Base-by-base conservation (phyloP, 2,329 filamentous ascomycete species). In the Teratosphaeria destructans region DNA sequence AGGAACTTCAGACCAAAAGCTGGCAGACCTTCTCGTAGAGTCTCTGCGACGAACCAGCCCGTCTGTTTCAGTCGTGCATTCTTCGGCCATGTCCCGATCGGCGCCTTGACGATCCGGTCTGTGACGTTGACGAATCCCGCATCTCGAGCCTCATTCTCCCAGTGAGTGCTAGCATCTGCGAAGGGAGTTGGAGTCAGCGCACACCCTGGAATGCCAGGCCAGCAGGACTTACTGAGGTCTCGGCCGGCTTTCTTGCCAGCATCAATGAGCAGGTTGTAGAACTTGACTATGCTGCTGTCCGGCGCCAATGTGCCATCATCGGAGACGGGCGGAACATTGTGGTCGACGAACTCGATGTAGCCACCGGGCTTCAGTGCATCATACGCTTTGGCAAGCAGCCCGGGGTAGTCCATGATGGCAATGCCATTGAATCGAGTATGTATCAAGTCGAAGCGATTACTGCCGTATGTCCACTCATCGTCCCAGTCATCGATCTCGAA, bases 1-100 rank as follows among this genome's bases (percentile, higher is more conserved):
- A 79, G 78, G 52, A 72, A 71, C 39, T 74, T 73, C 39, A 78
- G 67, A 5, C 71, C 75, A 66, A 76, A 78, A 2, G 71, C 77
- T 61, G 77, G 75, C 19, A 78, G 65, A 10, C 77, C 77, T 27
- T 74, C 70, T n/a, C 69, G 62, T 56, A 65, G 65, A 56, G 67
- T 69, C 54, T 59, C 58, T 32, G 29, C 19, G 12, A 34, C 52
- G 27, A 58, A 57, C 16, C 52, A 54, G 7, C 67, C 67, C 32
- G 65, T 65, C 57, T 69, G 66, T 57, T 69, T 69, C 64, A 65
- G 63, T 47, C 55, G 59, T 34, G 62, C 62, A 49, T 70, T 65
- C 55, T 69, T 70, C 14, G 67, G 67, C 68, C 68, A 70, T 34
- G 68, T 67, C 47, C 66, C 66, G 19, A 61, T 63, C 7, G 67